These are phyloP conservation scores for Tirmania nivea DNA, from an alignment of 495 filamentous ascomycete genomes.

Conservation along the genomic window DNA sequence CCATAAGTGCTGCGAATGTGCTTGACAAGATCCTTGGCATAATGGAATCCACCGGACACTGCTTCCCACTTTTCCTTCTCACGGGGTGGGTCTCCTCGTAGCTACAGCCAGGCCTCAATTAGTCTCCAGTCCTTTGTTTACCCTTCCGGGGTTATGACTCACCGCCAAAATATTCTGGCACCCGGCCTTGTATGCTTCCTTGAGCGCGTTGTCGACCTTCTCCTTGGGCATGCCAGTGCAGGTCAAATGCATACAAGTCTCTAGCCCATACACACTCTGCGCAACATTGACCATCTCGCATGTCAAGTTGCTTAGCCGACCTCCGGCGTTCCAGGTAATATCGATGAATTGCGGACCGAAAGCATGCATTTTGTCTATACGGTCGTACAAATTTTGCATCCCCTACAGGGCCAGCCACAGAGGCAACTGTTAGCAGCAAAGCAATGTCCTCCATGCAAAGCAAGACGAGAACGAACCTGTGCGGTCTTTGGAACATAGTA, in stretches of 20 bases:
- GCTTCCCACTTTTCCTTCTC: conserved; percentile 89
- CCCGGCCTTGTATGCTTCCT: conserved; percentile 76
- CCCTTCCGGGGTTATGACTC: not conserved
- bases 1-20: conserved; percentile 81
- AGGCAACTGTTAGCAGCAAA: too few relatives aligned
- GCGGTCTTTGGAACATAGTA: conserved; percentile 99
- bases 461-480: conserved; percentile 26
- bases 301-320: conserved; percentile 70
- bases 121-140: too few relatives aligned
- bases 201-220: conserved; percentile 73
- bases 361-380: conserved; percentile 96
- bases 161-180: conserved; percentile 89
- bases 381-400: conserved; percentile 97
- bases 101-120: conserved; percentile 4
- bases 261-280: conserved; percentile 86
- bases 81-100: conserved; percentile 84
- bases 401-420: conserved; percentile 28
- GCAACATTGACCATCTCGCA: conserved; percentile 96
- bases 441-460: too few relatives aligned
- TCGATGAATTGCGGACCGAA: conserved; percentile 91
- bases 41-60: conserved; percentile 63
- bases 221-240: conserved; percentile 93
- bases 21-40: conserved; percentile 80
- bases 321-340: conserved; percentile 96
- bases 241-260: conserved; percentile 98